Percentiles rank a stretch among this genome's conserved stretches.
Conservation (phyloP, 176 grass and related monocot species). For the Oryza australiensis region DNA sequence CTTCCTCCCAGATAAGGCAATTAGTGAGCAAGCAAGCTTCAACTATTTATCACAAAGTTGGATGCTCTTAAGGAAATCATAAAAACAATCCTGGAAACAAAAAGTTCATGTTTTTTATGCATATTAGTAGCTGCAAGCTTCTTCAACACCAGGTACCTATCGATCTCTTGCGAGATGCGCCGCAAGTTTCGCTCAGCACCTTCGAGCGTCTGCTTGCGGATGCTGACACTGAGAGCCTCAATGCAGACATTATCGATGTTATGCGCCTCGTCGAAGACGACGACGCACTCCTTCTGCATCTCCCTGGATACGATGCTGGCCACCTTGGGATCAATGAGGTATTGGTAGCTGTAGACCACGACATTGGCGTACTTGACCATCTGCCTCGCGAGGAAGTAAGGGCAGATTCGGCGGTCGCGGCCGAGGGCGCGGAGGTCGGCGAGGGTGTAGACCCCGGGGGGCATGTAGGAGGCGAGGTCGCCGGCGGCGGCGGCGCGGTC, state of each 20-base stretch:
- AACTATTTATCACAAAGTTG: slow-evolving; percentile 1
- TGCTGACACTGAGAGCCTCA: slow-evolving; percentile 79
- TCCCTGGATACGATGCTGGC: slow-evolving; percentile 80
- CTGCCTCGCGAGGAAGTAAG: slow-evolving; percentile 90
- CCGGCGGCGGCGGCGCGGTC: slow-evolving; percentile 63
- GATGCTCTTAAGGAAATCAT: neutral
- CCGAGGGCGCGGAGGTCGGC: slow-evolving; percentile 71
- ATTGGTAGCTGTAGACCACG: slow-evolving; percentile 96
- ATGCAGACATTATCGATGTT: slow-evolving; percentile 99
- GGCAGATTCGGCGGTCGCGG: slow-evolving; percentile 70
- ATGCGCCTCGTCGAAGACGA: slow-evolving; percentile 95
- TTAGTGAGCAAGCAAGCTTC: slow-evolving; percentile 38
- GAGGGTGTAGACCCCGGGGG: slow-evolving; percentile 81
- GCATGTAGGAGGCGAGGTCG: slow-evolving; percentile 57
- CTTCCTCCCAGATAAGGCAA: slow-evolving; percentile 88
- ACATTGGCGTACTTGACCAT: slow-evolving; percentile 88
- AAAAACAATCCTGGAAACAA: neutral
- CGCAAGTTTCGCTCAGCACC: slow-evolving; percentile 69
- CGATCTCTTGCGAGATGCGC: slow-evolving; percentile 76
- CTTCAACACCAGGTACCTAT: slow-evolving; percentile 56
- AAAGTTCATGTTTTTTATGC: neutral
- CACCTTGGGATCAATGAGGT: slow-evolving; percentile 93
- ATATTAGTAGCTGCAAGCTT: neutral
- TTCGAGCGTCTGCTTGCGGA: slow-evolving; percentile 84
- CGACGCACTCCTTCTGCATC: slow-evolving; percentile 94